These are phyloP conservation scores for Datura wrightii DNA, from an alignment of 257 asterid species.

Conservation along the genomic window DNA sequence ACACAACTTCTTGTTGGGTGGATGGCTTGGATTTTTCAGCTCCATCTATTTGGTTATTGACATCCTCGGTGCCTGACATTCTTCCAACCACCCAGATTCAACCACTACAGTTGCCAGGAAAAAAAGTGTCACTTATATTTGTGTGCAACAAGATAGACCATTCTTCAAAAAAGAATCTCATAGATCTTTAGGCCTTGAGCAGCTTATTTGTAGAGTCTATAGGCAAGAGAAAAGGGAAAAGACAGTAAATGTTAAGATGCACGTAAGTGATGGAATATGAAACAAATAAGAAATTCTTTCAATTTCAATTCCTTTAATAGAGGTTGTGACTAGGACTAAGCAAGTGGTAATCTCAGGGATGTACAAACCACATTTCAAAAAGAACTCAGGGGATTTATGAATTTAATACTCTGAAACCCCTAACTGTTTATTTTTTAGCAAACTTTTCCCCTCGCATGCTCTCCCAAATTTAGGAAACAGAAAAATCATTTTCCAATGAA, in stretches of 20 bases:
- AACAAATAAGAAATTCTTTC: not conserved
- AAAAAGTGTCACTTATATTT: slow-evolving; percentile 47
- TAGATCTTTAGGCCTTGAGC: not conserved
- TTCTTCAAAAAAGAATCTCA: not conserved
- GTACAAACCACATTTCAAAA: slow-evolving; percentile 5
- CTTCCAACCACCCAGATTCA: slow-evolving; percentile 42
- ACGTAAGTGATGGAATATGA: not conserved
- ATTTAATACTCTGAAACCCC: not conserved
- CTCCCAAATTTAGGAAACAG: not conserved
- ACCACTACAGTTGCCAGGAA: slow-evolving; percentile 39
- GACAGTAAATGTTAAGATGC: not conserved
- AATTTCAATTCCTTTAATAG: slow-evolving; percentile 14
- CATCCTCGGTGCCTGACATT: slow-evolving; percentile 84
- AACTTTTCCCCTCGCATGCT: not conserved
- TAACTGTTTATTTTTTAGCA: not conserved
- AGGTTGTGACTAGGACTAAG: slow-evolving; percentile 17
- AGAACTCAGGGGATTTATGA: slow-evolving; percentile 21
- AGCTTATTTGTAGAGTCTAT: not conserved
- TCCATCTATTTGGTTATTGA: slow-evolving; percentile 55
- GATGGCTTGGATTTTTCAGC: slow-evolving; percentile 70
- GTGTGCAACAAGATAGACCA: slow-evolving; percentile 43
- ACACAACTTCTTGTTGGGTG: slow-evolving; percentile 70
- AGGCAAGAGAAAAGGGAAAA: slow-evolving; percentile 16
- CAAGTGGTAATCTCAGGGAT: not conserved
- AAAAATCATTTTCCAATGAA: not conserved